Percentiles rank a stretch among this genome's conserved stretches.
These are phyloP conservation scores for Aspergillus viridinutans DNA, from an alignment of 2,329 filamentous ascomycete species.

Conservation along the genomic window DNA sequence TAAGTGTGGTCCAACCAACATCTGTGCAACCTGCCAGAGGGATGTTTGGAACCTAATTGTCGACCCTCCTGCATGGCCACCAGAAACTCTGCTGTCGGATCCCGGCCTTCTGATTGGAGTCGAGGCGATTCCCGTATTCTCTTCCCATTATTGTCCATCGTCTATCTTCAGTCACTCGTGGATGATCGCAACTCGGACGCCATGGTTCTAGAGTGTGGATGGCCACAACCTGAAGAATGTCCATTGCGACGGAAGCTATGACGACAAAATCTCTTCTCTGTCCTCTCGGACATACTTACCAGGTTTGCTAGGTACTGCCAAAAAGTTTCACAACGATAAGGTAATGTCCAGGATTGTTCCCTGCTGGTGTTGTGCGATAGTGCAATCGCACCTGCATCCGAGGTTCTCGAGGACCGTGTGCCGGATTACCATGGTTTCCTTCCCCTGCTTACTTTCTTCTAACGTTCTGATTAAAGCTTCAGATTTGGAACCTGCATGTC, in stretches of 20 bases:
- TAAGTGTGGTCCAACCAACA: not conserved
- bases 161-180: conserved; percentile 1
- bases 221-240: not conserved
- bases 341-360: not conserved
- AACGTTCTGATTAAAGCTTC: not conserved
- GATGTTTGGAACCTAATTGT: not conserved
- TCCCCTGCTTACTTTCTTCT: not conserved
- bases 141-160: not conserved
- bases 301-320: not conserved
- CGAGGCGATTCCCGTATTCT: not conserved
- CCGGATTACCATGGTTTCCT: not conserved
- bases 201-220: conserved; percentile 7
- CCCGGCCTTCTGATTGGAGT: conserved; percentile 4
- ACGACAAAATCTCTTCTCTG: not conserved
- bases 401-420: not conserved
- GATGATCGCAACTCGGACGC: conserved; percentile 1
- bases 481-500: not conserved
- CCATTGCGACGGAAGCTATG: not conserved
- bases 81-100: conserved; percentile 4
- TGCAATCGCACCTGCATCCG: not conserved
- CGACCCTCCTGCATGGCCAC: conserved; percentile 4
- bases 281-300: not conserved
- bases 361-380: not conserved
- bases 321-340: not conserved
- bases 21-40: not conserved